phyloP scores from a whole-genome alignment of 768 basidiomycete species.

The Roridomyces roridus region DNA sequence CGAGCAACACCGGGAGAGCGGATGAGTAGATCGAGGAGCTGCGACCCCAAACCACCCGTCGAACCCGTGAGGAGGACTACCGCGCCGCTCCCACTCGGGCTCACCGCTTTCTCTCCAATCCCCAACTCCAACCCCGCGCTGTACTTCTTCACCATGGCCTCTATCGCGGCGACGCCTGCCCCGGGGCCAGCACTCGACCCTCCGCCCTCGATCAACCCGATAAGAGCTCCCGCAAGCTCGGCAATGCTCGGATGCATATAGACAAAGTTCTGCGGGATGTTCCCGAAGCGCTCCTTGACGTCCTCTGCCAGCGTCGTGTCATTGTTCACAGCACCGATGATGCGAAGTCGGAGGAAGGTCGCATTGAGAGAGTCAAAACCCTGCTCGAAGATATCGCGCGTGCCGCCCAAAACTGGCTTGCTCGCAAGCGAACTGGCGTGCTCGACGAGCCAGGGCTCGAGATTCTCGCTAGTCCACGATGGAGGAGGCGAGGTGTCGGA shows the following conservation, averaged over 20 bases:
- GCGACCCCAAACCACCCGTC: conserved; percentile 40
- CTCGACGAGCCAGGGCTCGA: conserved; percentile 27
- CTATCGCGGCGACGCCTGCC: conserved; percentile 26
- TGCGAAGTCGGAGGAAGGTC: conserved; percentile 43
- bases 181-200: background rate
- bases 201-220: conserved; percentile 17
- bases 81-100: conserved; percentile 30
- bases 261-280: conserved; percentile 43
- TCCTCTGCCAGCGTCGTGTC: conserved; percentile 1
- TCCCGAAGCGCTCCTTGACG: conserved; percentile 20
- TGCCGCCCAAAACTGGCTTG: conserved; percentile 10
- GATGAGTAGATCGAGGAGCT: conserved; percentile 26
- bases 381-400: conserved; percentile 36
- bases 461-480: conserved; percentile 18
- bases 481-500: conserved; percentile 16
- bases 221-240: conserved; percentile 35
- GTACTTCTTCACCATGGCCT: conserved; percentile 45
- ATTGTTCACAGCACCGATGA: conserved; percentile 35
- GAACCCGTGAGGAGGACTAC: conserved; percentile 35
- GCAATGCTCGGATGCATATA: conserved; percentile 48
- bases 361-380: conserved; percentile 46
- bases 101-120: conserved; percentile 30
- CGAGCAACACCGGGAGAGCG: conserved; percentile 1
- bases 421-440: conserved; percentile 26
- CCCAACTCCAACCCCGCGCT: conserved; percentile 27